Percentiles rank a stretch among this genome's conserved stretches.
Evolutionary conservation across 23 red algal genomes (phyloP).

Genomic region (Agarophyton chilense): DNA sequence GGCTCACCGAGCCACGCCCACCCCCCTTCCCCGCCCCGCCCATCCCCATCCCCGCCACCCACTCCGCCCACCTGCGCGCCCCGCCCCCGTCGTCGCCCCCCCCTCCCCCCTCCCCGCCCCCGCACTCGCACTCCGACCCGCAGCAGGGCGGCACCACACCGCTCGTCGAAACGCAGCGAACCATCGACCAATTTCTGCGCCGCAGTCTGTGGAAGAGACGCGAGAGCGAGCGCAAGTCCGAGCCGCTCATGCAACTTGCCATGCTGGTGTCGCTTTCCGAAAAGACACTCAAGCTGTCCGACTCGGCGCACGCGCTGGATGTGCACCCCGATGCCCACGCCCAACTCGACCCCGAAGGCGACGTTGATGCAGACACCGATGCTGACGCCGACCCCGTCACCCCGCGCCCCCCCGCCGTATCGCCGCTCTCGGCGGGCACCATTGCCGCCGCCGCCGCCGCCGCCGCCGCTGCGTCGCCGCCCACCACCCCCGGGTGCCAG

Average conservation of each 20-base stretch:
- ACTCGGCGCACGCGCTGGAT: background rate
- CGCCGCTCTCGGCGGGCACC: too few relatives aligned
- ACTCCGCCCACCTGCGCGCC: background rate
- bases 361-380: too few relatives aligned
- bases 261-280: slow-evolving; percentile 83
- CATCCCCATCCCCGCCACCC: slow-evolving; percentile 20
- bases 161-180: slow-evolving; percentile 46
- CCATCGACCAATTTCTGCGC: slow-evolving; percentile 51
- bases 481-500: background rate
- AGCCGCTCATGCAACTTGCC: slow-evolving; percentile 40
- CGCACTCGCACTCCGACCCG: slow-evolving; percentile 38
- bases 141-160: slow-evolving; percentile 41
- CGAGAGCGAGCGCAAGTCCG: slow-evolving; percentile 30
- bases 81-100: slow-evolving; percentile 17
- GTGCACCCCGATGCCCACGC: background rate
- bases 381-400: too few relatives aligned
- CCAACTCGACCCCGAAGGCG: too few relatives aligned
- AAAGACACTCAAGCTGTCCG: slow-evolving; percentile 31
- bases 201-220: slow-evolving; percentile 59
- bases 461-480: background rate
- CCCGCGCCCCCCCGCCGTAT: too few relatives aligned
- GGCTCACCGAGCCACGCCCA: slow-evolving; percentile 59
- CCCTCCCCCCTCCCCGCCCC: slow-evolving; percentile 58
- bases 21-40: slow-evolving; percentile 64
- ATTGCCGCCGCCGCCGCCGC: background rate